Evolutionary conservation across 2,329 filamentous ascomycete species (phyloP), one percentile per base, ranked within the genome.

Genomic region (Beauveria brongniartii): DNA sequence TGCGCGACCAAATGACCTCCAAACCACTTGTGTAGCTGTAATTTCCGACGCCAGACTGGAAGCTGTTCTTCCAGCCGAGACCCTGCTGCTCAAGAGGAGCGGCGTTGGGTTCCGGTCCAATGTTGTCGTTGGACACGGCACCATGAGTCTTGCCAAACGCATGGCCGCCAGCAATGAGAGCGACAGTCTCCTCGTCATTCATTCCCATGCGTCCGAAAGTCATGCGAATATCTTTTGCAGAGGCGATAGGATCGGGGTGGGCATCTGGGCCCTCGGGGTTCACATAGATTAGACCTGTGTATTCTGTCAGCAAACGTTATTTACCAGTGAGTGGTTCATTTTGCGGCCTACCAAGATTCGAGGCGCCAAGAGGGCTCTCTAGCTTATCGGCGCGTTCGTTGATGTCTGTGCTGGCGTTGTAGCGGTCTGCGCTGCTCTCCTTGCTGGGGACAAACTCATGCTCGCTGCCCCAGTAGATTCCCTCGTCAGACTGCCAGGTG

Each of bases 161-260:
- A 78, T 92, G 89, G 46, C 89, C 89, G 69, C 89, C 89, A 46
- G 86, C 86, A 70, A 92, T 92, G 52, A 92, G 77, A 18, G 89
- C 89, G 59, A 90, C 89, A 0, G 89, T 92, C 79, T 92, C 89
- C 74, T 90, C 85, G 70, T 92, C 88, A 69, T 90, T 84, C 89
- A 92, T 92, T 64, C 85, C 89, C 89, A 92, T 92, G 72, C 88
- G 88, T 65, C 80, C 80, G 67, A 92, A 92, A 20, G 89, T 90
- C 63, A 79, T 81, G 65, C 88, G 87, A 69, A 92, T 92, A 68
- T 92, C 89, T 61, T 80, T 75, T 47, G 85, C 89, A 1, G 89
- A 81, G 18, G 87, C 87, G 41, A 86, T 72, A n/a, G 88, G 86
- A 69, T 92, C 88, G 2, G 88, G 87, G 60, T 82, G 81, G 62